A percentile compares a stretch with the other conserved stretches of the same genome.
Conservation (phyloP, 306 rosid species). For the Castanea crenata region DNA sequence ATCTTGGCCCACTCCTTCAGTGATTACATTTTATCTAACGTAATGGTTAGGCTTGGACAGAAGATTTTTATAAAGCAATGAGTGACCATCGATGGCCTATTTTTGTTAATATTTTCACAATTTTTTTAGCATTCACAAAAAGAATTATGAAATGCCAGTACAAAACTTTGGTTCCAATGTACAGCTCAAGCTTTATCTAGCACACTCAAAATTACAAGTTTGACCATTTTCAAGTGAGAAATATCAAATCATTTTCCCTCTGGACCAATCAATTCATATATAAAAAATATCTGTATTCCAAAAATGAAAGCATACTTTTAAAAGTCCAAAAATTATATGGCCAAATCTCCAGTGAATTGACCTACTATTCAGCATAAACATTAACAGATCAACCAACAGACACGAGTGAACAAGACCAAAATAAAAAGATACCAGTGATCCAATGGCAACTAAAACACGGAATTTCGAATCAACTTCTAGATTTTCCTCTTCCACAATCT, state of each 20-base stretch:
- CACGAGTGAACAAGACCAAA: not conserved
- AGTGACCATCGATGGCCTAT: too few species aligned
- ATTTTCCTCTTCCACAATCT: constrained; percentile 75
- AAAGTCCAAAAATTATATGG: not conserved
- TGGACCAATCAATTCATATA: not conserved
- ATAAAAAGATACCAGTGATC: constrained; percentile 66
- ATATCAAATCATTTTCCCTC: not conserved
- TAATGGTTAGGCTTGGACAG: too few species aligned
- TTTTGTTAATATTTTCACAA: too few species aligned
- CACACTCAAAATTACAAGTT: not conserved
- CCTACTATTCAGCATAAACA: not conserved
- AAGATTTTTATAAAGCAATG: too few species aligned
- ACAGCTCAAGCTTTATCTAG: not conserved
- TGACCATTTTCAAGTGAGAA: not conserved
- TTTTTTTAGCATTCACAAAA: not conserved
- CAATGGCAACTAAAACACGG: constrained; percentile 91
- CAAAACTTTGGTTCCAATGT: not conserved
- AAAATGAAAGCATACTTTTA: not conserved
- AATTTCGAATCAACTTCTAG: constrained; percentile 72
- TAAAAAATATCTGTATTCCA: not conserved
- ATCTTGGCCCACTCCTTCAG: not conserved
- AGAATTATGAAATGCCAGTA: not conserved
- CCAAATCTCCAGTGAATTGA: not conserved
- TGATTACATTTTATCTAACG: too few species aligned
- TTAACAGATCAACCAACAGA: not conserved